Conservation (phyloP, 306 rosid genomes). For the Inga laurina region DNA sequence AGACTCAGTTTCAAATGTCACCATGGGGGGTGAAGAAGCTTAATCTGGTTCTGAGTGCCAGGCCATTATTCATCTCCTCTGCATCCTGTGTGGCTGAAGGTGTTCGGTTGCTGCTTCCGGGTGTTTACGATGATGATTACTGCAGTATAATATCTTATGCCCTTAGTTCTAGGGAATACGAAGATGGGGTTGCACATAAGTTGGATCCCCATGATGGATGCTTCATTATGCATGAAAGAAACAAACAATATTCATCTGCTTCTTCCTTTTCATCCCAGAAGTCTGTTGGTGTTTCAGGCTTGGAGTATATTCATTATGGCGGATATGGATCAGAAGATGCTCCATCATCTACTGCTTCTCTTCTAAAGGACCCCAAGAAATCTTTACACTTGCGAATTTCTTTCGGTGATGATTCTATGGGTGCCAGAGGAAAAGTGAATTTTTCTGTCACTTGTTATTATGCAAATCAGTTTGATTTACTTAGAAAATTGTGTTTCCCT, state of each 20-base stretch:
- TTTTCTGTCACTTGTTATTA: conserved; percentile 73
- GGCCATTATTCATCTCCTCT: conserved; percentile 54
- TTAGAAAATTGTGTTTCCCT: conserved; percentile 65
- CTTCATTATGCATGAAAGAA: conserved; percentile 31
- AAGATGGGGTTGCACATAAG: conserved; percentile 53
- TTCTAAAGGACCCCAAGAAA: conserved; percentile 53
- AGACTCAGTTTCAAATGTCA: conserved; percentile 44
- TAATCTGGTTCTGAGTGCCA: conserved; percentile 36
- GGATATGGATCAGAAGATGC: conserved; percentile 65
- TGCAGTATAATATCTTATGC: conserved; percentile 73
- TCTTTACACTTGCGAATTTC: conserved; percentile 60
- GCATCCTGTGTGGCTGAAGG: conserved; percentile 58
- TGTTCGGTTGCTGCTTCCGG: conserved; percentile 60
- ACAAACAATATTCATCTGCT: conserved; percentile 42
- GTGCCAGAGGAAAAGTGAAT: conserved; percentile 49
- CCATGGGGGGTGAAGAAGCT: conserved; percentile 52
- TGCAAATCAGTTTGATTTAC: conserved; percentile 61
- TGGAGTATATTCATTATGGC: conserved; percentile 54
- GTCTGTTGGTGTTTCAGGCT: conserved; percentile 53
- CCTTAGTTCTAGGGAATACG: conserved; percentile 61
- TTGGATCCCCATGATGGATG: conserved; percentile 41
- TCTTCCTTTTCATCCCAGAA: conserved; percentile 57
- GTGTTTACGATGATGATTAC: conserved; percentile 68
- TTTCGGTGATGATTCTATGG: conserved; percentile 55
- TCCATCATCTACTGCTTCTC: conserved; percentile 44